Evolutionary conservation across 2,329 filamentous ascomycete genomes (phyloP).

Genomic region (Drechslerella coelobrocha): DNA sequence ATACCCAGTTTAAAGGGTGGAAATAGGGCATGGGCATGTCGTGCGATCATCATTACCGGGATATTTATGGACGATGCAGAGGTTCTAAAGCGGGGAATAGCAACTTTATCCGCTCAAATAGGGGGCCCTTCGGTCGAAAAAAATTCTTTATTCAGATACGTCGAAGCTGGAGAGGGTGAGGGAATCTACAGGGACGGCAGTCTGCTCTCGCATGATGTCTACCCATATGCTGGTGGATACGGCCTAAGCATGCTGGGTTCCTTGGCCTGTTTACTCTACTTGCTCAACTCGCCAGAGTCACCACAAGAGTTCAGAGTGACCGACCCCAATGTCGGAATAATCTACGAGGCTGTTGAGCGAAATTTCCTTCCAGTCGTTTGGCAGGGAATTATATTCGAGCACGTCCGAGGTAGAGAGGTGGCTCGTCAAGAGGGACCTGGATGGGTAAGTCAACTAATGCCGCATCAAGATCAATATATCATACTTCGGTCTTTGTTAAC

Average conservation of each 20-base stretch:
- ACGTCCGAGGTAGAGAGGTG: conserved; percentile 28
- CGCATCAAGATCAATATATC: neutral
- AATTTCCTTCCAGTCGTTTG: conserved; percentile 40
- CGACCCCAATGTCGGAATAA: conserved; percentile 11
- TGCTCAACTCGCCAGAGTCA: conserved; percentile 24
- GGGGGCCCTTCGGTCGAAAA: conserved; percentile 4
- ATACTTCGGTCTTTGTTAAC: neutral
- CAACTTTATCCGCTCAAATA: conserved; percentile 17
- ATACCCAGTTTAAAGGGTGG: conserved; percentile 25
- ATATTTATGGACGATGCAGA: conserved; percentile 28
- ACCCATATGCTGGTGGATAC: conserved; percentile 48
- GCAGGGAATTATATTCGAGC: conserved; percentile 38
- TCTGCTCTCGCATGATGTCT: conserved; percentile 47
- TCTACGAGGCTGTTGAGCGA: conserved; percentile 32
- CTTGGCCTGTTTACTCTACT: conserved; percentile 7
- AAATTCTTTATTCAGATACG: conserved; percentile 22
- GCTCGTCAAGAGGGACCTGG: conserved; percentile 10
- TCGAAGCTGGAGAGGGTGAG: conserved; percentile 31
- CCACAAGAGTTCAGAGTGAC: conserved; percentile 14
- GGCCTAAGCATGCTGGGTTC: conserved; percentile 26
- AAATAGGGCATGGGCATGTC: conserved; percentile 25
- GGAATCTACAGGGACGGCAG: conserved; percentile 47
- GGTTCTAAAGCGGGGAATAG: conserved; percentile 12
- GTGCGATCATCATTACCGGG: conserved; percentile 14
- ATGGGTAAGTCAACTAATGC: conserved; percentile 14